Conservation (phyloP, 805 yeast genomes). For the Metschnikowia reukaufii region DNA sequence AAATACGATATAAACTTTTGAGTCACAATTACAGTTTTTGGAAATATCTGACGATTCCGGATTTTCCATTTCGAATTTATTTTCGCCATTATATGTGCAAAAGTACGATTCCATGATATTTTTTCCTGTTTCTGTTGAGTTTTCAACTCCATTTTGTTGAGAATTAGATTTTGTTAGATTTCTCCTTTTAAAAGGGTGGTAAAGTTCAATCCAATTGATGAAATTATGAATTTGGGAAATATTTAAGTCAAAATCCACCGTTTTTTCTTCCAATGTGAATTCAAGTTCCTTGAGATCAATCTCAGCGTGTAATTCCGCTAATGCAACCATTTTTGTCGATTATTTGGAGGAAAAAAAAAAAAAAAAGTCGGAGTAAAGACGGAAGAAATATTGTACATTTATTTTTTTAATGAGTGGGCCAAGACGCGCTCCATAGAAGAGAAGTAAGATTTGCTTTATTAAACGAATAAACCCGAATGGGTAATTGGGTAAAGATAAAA, state of each 20-base stretch:
- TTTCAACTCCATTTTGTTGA: no score
- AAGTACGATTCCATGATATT: neutral
- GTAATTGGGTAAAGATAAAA: no score
- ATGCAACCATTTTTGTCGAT: neutral
- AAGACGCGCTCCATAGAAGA: no score
- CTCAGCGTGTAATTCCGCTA: neutral
- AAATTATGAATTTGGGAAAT: neutral
- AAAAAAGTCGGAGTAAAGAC: neutral
- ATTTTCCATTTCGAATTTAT: neutral
- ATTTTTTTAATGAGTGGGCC: no score
- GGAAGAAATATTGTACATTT: neutral
- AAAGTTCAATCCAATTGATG: neutral
- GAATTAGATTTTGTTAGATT: neutral
- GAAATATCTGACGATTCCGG: neutral
- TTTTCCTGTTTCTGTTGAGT: neutral
- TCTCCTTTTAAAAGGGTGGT: neutral
- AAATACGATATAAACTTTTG: neutral
- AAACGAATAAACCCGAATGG: no score
- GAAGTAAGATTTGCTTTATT: no score
- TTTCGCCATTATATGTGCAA: neutral
- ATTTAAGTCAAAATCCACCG: neutral
- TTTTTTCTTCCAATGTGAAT: neutral
- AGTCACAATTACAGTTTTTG: neutral
- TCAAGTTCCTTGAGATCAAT: neutral
- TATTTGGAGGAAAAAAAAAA: no score